Evolutionary conservation across 305 asterid genomes (phyloP).

Genomic region (Fraxinus platypoda): DNA sequence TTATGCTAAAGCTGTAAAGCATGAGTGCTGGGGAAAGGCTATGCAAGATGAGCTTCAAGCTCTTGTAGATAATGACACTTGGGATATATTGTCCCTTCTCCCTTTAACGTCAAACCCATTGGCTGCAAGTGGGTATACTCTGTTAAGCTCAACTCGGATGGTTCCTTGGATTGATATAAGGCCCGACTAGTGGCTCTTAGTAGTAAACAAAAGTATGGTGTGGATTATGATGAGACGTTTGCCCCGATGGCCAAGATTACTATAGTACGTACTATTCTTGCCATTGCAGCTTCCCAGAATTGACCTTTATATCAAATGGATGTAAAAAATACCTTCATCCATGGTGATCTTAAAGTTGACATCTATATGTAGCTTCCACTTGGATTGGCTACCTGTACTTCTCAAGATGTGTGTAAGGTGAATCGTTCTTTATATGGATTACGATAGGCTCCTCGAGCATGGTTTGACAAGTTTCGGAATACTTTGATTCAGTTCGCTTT

Average conservation of each 20-base stretch:
- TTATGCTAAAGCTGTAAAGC: background rate
- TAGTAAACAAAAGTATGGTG: background rate
- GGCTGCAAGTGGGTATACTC: background rate
- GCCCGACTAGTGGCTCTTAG: background rate
- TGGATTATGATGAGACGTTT: background rate
- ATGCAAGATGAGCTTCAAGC: background rate
- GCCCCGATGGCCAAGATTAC: background rate
- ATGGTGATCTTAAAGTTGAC: background rate
- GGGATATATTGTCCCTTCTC: background rate
- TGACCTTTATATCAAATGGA: too few species aligned
- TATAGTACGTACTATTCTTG: background rate
- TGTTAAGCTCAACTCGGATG: background rate
- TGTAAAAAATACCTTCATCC: background rate
- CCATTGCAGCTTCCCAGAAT: background rate
- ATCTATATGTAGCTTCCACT: background rate
- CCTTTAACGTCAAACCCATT: background rate
- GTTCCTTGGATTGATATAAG: background rate
- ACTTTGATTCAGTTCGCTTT: background rate
- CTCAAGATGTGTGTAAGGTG: background rate
- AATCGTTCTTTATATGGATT: background rate
- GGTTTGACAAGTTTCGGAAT: background rate
- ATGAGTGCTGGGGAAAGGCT: background rate
- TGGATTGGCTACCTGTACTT: background rate
- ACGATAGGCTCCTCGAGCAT: background rate
- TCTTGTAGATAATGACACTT: background rate